Evolutionary conservation across 2,329 filamentous ascomycete genomes (phyloP), one percentile per base, ranked within the genome.

Genomic region (Orbilia javanica): DNA sequence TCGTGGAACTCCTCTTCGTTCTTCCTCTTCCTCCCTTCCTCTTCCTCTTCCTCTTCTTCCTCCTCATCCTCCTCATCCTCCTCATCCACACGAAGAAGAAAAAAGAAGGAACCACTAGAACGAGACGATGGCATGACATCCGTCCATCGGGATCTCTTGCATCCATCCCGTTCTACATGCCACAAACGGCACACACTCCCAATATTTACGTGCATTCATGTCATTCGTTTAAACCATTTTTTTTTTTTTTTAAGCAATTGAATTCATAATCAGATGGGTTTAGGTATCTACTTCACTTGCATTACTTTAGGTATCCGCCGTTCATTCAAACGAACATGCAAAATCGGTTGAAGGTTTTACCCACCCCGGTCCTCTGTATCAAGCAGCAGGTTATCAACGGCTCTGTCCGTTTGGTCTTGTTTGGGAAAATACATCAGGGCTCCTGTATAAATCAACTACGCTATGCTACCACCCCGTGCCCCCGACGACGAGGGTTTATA

Each of bases 161-260:
- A 46, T 46, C 55, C 42, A 50, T n/a, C 20, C 31, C 48, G 36
- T 65, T 65, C 25, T 44, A 34, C 62, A 65, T 57, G 50, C 25
- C 44, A 52, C 52, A 66, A 36, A 46, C 27, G 55, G 48, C 36
- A 34, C 31, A 44, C 63, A 13, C 15, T 10, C 31, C 31, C 11
- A 18, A 20, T 44, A 20, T 8, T 68, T 71, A 77, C 73, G 73
- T 77, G 73, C 73, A 29, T 69, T n/a, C 55, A 66, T 77, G 70
- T 71, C 57, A 77, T 77, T 77, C 73, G 73, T 42, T 60, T 44
- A n/a, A n/a, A n/a, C n/a, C n/a, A n/a, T n/a, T n/a, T n/a, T n/a
- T n/a, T n/a, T n/a, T n/a, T n/a, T n/a, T n/a, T n/a, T n/a, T n/a
- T n/a, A n/a, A n/a, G n/a, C n/a, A n/a, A 20, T n/a, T 29, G n/a